Evolutionary conservation across 192 early-diverging fungal genomes (phyloP), one percentile per base, ranked within the genome.

Genomic region (Backusella westeae): DNA sequence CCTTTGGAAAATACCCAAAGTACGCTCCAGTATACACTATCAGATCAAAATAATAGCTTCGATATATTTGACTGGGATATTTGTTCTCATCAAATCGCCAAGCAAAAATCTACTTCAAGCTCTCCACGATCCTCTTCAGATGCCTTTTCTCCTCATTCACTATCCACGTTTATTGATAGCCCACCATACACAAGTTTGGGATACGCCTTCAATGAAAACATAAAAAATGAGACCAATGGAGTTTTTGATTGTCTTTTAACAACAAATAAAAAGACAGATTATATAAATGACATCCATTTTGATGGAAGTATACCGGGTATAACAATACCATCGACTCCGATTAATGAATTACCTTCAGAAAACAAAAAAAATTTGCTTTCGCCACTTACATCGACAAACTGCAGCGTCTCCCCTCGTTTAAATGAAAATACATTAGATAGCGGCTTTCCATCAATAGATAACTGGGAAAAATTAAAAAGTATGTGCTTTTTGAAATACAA

Each of bases 251-350:
- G 36, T n/a, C 59, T 32, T 36, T 63, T 63, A 26, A 9, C 53
- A 59, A 19, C 21, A 59, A 26, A 59, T 59, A 59, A 59, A 59
- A 59, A 26, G 21, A 26, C 8, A 10, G 21, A 9, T 59, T 59
- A 59, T 9, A 32, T 56, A 2, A 52, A n/a, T 56, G 10, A 65
- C 35, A 26, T 63, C 14, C 72, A 65, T 65, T 29, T 44, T 23
- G 17, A 71, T 46, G 44, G 44, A 71, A 73, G 17, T 65, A 26
- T 66, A 46, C 73, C 65, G 6, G 73, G 73, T 29, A 75, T 75
- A 19, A 66, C 49, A 32, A 75, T 75, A 32, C 73, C 73, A 66
- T 34, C 73, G 1, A 75, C 73, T 34, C 73, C 73, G 23, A 41
- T 66, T 66, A 34, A 38, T 36, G 59, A 59, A 21, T 9, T 44